Base-by-base conservation (phyloP, 129 eudicot genomes). In the Artemisia argyi region DNA sequence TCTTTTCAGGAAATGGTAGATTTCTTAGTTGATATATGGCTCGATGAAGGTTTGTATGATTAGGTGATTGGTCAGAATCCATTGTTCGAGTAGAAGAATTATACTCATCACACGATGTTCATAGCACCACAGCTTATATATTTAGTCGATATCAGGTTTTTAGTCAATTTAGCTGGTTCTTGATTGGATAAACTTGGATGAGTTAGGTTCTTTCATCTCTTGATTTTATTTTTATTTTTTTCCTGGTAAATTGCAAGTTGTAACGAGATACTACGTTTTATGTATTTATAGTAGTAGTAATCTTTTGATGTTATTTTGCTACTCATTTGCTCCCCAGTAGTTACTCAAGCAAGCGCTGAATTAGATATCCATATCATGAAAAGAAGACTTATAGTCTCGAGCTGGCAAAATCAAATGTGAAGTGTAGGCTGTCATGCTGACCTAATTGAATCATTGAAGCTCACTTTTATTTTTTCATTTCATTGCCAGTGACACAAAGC, bases 1-100 rank as follows among this genome's bases (percentile, higher is more conserved):
- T 39, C 46, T 71, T 61, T 79, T 81, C 85, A 89, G 96, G 96
- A 89, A 65, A 89, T 89, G 92, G 96, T 86, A 47, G 96, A 89
- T 69, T 89, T 89, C 52, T 76, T 89, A 53, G 96, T 89, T 59
- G 96, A 89, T 71, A 85, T 84, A 18, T 89, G 96, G 96, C 84
- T 82, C 5, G 96, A 89, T 63, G 96, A 89, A 70, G 96, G 92
- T 56, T 80, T 86, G 20, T 86, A 64, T 69, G 96, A 89, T 72
- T 89, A 86, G 85, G 18, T 52, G 18, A 59, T 35, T 32, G 5
- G 35, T 67, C 55, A 56, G 55, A 66, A 62, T 42, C 57, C 71
- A 60, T 72, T 61, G 56, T 68, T 67, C 52, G 7, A 58, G 61
- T 67, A 76, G 68, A 58, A 68, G 69, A 65, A 65, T 42, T 76